These are phyloP conservation scores for Mallotus japonicus DNA, from an alignment of 441 rosid species.

Conservation along the genomic window DNA sequence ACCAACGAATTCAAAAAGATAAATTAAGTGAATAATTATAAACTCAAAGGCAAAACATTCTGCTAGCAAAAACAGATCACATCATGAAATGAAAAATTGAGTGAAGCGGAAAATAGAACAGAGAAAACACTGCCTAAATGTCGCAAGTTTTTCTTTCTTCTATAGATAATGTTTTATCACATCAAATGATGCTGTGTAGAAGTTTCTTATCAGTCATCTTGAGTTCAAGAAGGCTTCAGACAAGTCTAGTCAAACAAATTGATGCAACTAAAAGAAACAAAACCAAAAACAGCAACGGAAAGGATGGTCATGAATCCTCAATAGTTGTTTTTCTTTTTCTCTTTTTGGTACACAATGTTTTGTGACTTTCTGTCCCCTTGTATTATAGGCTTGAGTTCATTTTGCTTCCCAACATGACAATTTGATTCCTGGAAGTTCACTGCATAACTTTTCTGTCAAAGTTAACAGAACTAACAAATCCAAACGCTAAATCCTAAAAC, in stretches of 20 bases:
- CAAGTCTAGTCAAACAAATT: neutral
- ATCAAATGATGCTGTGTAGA: neutral
- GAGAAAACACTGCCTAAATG: neutral
- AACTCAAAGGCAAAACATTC: neutral
- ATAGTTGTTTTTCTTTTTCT: too few species aligned
- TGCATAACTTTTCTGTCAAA: neutral
- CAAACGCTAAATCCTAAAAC: too few species aligned
- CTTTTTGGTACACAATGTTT: neutral
- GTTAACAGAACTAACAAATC: too few species aligned
- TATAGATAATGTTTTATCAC: neutral
- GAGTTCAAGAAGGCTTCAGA: neutral
- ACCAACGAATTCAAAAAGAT: neutral
- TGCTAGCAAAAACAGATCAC: neutral
- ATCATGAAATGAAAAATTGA: neutral
- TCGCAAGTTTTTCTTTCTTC: neutral
- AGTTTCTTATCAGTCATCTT: neutral
- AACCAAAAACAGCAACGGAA: neutral
- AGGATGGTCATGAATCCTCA: too few species aligned
- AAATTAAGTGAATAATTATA: slow-evolving; percentile 4
- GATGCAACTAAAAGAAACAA: neutral
- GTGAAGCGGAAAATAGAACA: neutral
- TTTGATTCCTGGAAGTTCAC: neutral
- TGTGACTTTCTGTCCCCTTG: too few species aligned
- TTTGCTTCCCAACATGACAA: too few species aligned
- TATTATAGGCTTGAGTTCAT: too few species aligned